A percentile compares a stretch with the other conserved stretches of the same genome.
phyloP scores from a whole-genome alignment of 768 basidiomycete species.

The Psilocybe cubensis region DNA sequence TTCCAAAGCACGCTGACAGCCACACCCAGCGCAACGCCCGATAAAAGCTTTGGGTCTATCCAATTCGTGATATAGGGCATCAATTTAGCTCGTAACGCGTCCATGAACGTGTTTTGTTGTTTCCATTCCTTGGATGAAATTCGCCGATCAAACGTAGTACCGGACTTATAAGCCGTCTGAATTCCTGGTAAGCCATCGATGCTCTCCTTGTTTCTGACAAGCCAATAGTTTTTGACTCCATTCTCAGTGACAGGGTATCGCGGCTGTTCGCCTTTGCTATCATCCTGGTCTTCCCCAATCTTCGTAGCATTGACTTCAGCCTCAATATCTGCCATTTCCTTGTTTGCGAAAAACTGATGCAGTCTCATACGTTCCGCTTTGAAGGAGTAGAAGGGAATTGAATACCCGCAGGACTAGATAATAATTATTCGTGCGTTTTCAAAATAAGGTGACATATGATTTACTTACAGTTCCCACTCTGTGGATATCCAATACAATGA shows the following conservation, averaged over 20 bases:
- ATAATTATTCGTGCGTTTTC: background rate
- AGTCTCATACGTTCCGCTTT: slow-evolving; percentile 51
- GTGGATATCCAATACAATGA: slow-evolving; percentile 59
- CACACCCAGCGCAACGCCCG: slow-evolving; percentile 15
- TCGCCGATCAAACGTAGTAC: slow-evolving; percentile 11
- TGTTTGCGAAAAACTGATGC: slow-evolving; percentile 35
- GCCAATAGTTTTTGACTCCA: slow-evolving; percentile 58
- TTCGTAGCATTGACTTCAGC: slow-evolving; percentile 17
- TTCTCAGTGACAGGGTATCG: slow-evolving; percentile 28
- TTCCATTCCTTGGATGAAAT: slow-evolving; percentile 16
- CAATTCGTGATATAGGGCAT: background rate
- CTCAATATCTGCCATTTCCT: slow-evolving; percentile 40
- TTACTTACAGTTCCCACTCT: slow-evolving; percentile 47
- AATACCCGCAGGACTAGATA: slow-evolving; percentile 60
- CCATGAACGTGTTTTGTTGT: background rate
- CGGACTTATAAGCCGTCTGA: slow-evolving; percentile 15
- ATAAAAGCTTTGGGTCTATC: slow-evolving; percentile 11
- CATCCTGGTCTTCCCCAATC: background rate
- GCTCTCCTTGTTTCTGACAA: slow-evolving; percentile 15
- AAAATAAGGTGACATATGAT: background rate
- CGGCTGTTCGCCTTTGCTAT: background rate
- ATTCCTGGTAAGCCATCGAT: slow-evolving; percentile 24
- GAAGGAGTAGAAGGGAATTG: slow-evolving; percentile 58
- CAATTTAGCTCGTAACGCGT: background rate
- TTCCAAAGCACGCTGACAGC: slow-evolving; percentile 13